Base-by-base conservation (phyloP, 176 grass and related monocot species). In the Oryza coarctata region DNA sequence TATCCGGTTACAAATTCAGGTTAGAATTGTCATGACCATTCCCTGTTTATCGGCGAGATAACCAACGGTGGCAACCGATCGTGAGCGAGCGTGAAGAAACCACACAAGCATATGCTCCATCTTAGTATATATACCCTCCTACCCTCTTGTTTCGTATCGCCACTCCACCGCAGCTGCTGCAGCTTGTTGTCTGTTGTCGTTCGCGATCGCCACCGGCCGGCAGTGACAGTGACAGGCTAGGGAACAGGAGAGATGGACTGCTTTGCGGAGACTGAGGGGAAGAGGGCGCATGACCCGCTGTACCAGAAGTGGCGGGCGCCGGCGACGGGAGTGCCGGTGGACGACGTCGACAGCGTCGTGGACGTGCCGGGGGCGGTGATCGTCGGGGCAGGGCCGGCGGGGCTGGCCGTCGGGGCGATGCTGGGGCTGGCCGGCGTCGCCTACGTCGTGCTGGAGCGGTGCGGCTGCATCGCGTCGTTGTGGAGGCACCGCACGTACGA, bases 401-500 rank as follows among this genome's bases (percentile, higher is more conserved):
- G 95, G 18, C 75, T 98, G 29, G 92, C 90, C 0, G 93, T 84
- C 45, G 81, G 88, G 0, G 92, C 95, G n/a, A 86, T 86, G 7
- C 83, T 98, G 27, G 77, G 84, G 66, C 45, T 12, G 41, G 61
- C 64, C 40, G 82, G 82, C 25, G 79, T 98, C 13, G 87, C 93
- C 30, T 93, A 90, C 82, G 65, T 85, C 69, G 43, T 98, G 49
- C 85, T 98, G 7, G 95, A 98, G 83, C 86, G 92, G 0, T 77
- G 85, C 50, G 27, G 44, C 47, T 91, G 90, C 84, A 82, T 98
- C 82, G 95, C 90, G 12, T 93, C 95, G 18, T 86, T 98, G 1
- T 98, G 95, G 95, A 73, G 92, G 20, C 87, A 93, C 75, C 92
- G 90, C 83, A 93, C 95, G 5, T 98, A 98, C 73, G 76, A 93